phyloP scores from a whole-genome alignment of 140 eudicot species.

The Erigeron philadelphicus region DNA sequence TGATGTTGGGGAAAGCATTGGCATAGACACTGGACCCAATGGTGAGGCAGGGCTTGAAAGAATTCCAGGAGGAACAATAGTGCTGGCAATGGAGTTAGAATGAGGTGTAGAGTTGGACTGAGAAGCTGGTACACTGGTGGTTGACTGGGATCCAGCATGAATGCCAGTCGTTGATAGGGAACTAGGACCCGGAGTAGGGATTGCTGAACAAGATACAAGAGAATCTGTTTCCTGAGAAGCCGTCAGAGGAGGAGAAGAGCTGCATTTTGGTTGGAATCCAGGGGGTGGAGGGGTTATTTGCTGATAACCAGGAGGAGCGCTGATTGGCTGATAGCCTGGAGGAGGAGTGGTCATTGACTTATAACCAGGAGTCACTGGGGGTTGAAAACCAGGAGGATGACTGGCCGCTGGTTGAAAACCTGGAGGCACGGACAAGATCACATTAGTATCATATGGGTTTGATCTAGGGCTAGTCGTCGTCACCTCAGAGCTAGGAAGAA shows the following conservation, averaged over 20 bases:
- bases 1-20: slow-evolving; percentile 26
- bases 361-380: slow-evolving; percentile 26
- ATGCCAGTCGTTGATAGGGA: slow-evolving; percentile 23
- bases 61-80: slow-evolving; percentile 21
- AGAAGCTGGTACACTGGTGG: slow-evolving; percentile 17
- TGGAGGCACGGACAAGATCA: slow-evolving; percentile 26
- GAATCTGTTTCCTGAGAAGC: slow-evolving; percentile 14
- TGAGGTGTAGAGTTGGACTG: slow-evolving; percentile 12
- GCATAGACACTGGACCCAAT: slow-evolving; percentile 13
- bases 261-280: slow-evolving; percentile 32
- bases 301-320: slow-evolving; percentile 34
- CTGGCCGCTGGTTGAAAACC: slow-evolving; percentile 32
- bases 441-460: slow-evolving; percentile 23
- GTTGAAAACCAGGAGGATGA: slow-evolving; percentile 18
- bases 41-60: slow-evolving; percentile 26
- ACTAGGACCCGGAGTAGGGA: slow-evolving; percentile 6
- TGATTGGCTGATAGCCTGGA: slow-evolving; percentile 30
- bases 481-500: slow-evolving; percentile 34
- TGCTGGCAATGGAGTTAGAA: slow-evolving; percentile 5
- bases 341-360: slow-evolving; percentile 26
- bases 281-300: slow-evolving; percentile 36
- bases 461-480: slow-evolving; percentile 21
- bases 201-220: neutral
- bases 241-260: slow-evolving; percentile 27
- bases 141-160: slow-evolving; percentile 26